These are phyloP conservation scores for Scutellaria barbata DNA, from an alignment of 257 asterid genomes.

Conservation along the genomic window DNA sequence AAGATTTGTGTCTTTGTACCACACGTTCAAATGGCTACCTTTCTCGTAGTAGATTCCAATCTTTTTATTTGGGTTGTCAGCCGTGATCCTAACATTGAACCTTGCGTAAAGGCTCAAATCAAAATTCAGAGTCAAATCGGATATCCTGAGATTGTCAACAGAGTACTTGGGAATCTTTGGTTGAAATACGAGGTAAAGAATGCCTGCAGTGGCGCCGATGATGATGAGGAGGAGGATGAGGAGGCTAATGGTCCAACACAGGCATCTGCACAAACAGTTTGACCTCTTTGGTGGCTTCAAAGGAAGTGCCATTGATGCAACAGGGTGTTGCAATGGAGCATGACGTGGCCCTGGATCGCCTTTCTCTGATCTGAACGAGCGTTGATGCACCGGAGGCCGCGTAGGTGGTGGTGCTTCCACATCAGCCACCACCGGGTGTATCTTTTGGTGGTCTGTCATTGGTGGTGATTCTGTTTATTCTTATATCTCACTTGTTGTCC, in stretches of 20 bases:
- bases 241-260: constrained; percentile 77
- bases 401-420: constrained; percentile 52
- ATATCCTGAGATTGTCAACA: constrained; percentile 74
- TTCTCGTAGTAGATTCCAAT: constrained; percentile 87
- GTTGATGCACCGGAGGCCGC: constrained; percentile 42
- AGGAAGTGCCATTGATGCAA: constrained; percentile 39
- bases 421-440: constrained; percentile 66
- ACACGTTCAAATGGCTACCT: constrained; percentile 80
- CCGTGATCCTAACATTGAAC: constrained; percentile 74
- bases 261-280: constrained; percentile 66
- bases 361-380: constrained; percentile 45
- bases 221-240: constrained; percentile 60
- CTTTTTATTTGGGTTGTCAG: constrained; percentile 77
- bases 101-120: constrained; percentile 76
- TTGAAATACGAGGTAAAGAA: constrained; percentile 65
- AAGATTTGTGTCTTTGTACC: constrained; percentile 75
- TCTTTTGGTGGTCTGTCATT: constrained; percentile 61
- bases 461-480: not conserved
- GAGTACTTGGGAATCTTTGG: constrained; percentile 88
- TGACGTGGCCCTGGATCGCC: constrained; percentile 39
- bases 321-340: constrained; percentile 36
- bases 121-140: constrained; percentile 69
- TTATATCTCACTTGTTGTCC: constrained; percentile 6
- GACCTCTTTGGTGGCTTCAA: constrained; percentile 39
- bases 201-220: constrained; percentile 64